Evolutionary conservation across 306 rosid species (phyloP), one percentile per base, ranked within the genome.

Genomic region (Pyrus bretschneideri): DNA sequence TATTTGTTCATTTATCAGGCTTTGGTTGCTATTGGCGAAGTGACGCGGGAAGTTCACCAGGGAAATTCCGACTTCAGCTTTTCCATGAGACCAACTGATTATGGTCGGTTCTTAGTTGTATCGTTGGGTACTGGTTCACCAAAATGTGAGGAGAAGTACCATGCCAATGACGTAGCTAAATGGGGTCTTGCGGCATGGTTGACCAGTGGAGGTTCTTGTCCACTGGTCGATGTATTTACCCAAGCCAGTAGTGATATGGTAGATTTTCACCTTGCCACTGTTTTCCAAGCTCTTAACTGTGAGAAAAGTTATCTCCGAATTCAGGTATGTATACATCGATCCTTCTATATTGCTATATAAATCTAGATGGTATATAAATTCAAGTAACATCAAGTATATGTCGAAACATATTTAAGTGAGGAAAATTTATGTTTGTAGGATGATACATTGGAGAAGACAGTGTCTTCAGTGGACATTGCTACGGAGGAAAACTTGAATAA

Each of bases 121-220:
- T 84, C 87, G 6, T 61, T 84, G 12, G 87, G 84, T 27, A 80
- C 87, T n/a, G 87, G 87, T 7, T 31, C 82, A 3, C 67, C 85
- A 1, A 77, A 80, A 70, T 42, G 55, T 10, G 84, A 77, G 21
- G 78, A 76, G 63, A 77, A 73, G 69, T 80, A 65, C 72, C 3
- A 81, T 4, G 89, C 85, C 5, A 4, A 17, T 2, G 15, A 70
- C 21, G 86, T 80, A 11, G 84, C 89, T 1, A 77, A 63, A 9
- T 86, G 89, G 89, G 89, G 86, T 3, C 33, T 80, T 19, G 4
- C 74, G 69, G 76, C 67, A 17, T 83, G 86, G 86, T 70, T 83
- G 21, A 76, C 60, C 22, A 64, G 27, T 8, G 78, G 76, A 4
- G 73, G 72, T 40, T 46, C 83, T 3, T 30, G 65, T 31, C 86